Evolutionary conservation across 1,284 basidiomycete species (phyloP), one percentile per base, ranked within the genome.

Genomic region (Cryptococcus hybrid): DNA sequence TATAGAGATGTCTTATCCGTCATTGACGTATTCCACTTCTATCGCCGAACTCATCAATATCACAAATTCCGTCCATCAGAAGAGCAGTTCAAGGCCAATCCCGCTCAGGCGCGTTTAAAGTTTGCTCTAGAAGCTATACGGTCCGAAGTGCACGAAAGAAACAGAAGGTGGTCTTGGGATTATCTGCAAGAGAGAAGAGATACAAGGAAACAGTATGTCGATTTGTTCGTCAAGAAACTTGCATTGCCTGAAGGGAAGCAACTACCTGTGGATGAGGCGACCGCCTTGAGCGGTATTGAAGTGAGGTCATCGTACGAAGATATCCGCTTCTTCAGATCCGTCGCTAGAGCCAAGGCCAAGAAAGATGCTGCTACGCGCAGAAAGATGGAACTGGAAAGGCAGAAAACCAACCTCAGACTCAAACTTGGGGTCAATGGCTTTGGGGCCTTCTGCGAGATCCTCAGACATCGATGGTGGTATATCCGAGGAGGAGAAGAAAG

Each of bases 1-100:
- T 99, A 99, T 75, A 86, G 92, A 48, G 93, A 99, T 76, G 86
- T 85, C 11, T 90, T 99, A 62, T 95, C 91, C 18, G 85, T 99
- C 53, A 82, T 94, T 60, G 95, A 99, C 75, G 92, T 98, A 82
- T 98, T 97, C 79, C 95, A 99, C 74, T 90, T 99, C 63, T 98
- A 95, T 78, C 84, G 88, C 49, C 86, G 96, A 54, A 90, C 91
- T 65, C 88, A 89, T 61, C 79, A 97, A 86, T 96, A 96, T 78
- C 87, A 85, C 63, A 87, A 86, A 75, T 91, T 86, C 76, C 84
- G 88, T 34, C 89, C 91, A 0, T 74, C 80, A 44, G 82, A 84
- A 13, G 80, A 83, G 36, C 85, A 88, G 54, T 83, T 90, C 59
- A 72, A 81, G 36, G 73, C 79, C 51, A 92, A 90, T 72, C 80